Base-by-base conservation (phyloP, 1,284 basidiomycete genomes). In the Microbotryum intermedium region DNA sequence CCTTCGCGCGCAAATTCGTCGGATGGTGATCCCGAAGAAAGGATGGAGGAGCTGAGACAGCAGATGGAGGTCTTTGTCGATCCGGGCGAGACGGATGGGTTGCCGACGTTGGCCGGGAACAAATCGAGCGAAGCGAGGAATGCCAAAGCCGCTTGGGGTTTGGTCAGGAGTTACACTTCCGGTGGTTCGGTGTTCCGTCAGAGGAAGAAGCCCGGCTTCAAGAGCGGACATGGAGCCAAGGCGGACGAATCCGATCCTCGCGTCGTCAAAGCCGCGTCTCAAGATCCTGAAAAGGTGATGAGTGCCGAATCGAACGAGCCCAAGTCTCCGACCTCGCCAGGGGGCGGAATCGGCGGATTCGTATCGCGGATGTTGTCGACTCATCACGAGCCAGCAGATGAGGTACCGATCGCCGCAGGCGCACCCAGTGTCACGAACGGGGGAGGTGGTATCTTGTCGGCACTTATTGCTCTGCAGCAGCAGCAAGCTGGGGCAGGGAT, bases 81-180 rank as follows among this genome's bases (percentile, higher is more conserved):
- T 30, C 73, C 74, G 1, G 74, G 74, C 28, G 77, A 79, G 67
- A 74, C 72, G 45, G 77, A 77, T 57, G 77, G 77, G 2, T 60
- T 79, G 50, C 77, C 77, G 0, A 72, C 70, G 18, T 58, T 74
- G 5, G 10, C 34, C 1, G 69, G 71, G 9, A 60, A 61, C 0
- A 63, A 69, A 23, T 53, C 63, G 8, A 59, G 64, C 9, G 60
- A 59, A 26, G 59, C 55, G 30, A 57, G 60, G 30, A 67, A 69
- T 47, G 50, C 61, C 9, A 66, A 70, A 13, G 67, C 69, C 4
- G 77, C 77, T 0, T 70, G 62, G 48, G 70, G 72, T 29, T 70
- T 78, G 26, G 77, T 79, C 29, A 68, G 75, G 30, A 72, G 70
- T 1, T 74, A 77, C 65, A 77, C 76, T 10, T 20, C 26, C 18